Base-by-base conservation (phyloP, 805 yeast species). In the Zygosaccharomyces gambellarensis region DNA sequence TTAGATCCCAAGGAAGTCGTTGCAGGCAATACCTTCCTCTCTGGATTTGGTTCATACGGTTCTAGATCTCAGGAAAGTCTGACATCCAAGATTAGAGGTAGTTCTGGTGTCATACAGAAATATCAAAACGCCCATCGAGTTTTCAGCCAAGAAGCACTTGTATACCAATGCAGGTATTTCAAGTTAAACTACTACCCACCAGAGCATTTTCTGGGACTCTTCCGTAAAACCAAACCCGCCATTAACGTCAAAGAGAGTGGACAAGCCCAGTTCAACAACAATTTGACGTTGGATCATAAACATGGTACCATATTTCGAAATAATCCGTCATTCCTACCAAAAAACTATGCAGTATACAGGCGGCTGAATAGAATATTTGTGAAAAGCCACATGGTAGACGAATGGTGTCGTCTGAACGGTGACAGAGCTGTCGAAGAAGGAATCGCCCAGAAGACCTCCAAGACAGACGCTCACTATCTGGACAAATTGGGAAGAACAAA, bases 171-270 rank as follows among this genome's bases (percentile, higher is more conserved):
- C 36, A 46, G 54, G 17, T 63, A 50, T 32, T 59, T 67, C 48
- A 40, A 45, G 10, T 32, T 67, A 22, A 43, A 46, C 27, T 67
- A 54, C 47, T 60, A 55, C 41, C 70, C 71, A 23, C 56, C 62
- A 5, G 55, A 55, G 14, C 69, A 66, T 46, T 61, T 66, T 44
- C 39, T 64, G 21, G 54, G 61, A 2, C 9, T 62, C 27, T 62
- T 63, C 43, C 56, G 68, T 23, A 65, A 65, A 48, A 54, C 63
- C 14, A 60, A 53, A 43, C 71, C 71, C 7, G 60, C 63, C 3
- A 34, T 63, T 12, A 55, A 55, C 28, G 58, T 63, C 1, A 57
- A 51, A 38, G 54, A 50, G 10, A 46, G 44, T 17, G 54, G 55
- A 38, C 50, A 51, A 41, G 51, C 50, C 12, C 52, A 48, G 9